Evolutionary conservation across 768 basidiomycete genomes (phyloP), one percentile per base, ranked within the genome.

Genomic region (Podaxis sp.): DNA sequence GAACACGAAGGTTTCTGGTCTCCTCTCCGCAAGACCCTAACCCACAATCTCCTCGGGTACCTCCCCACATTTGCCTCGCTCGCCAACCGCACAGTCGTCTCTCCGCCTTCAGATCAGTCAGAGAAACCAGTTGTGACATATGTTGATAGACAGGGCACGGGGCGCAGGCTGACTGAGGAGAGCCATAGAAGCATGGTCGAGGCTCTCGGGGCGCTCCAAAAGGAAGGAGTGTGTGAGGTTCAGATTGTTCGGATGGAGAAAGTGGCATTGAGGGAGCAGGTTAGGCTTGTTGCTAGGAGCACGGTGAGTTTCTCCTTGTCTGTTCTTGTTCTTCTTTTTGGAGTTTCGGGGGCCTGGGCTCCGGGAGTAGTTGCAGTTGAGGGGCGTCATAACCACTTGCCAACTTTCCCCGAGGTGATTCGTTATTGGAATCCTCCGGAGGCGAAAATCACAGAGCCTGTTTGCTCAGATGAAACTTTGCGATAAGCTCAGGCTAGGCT

Each of bases 61-160:
- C 55, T 74, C 4, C 72, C 76, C 9, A 63, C 61, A 26, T 57
- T 63, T 15, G 61, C 30, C 15, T 63, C 61, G 19, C 52, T 33
- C 2, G 64, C 69, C 2, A 39, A 70, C 42, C 52, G 65, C 12
- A 46, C 26, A 1, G 65, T 70, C n/a, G 12, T 68, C 39, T 63
- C 49, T 26, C 65, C 64, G 4, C 54, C 68, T 2, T 36, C 9
- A 13, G 57, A 49, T 15, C 22, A 11, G 5, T 58, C 53, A 1
- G 66, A 65, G 2, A 69, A 66, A 44, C 76, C 78, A 1, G 38
- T 78, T 0, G 76, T 79, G 55, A 86, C 86, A 1, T 90, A 90
- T 63, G 79, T 90, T 57, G 85, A 84, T 46, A 77, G 88, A 19
- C 89, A 91, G 71, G 64, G 52, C 1, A 65, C 67, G 7, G 65